These are phyloP conservation scores for Fusarium lyarnte DNA, from an alignment of 2,329 filamentous ascomycete species.

Conservation along the genomic window DNA sequence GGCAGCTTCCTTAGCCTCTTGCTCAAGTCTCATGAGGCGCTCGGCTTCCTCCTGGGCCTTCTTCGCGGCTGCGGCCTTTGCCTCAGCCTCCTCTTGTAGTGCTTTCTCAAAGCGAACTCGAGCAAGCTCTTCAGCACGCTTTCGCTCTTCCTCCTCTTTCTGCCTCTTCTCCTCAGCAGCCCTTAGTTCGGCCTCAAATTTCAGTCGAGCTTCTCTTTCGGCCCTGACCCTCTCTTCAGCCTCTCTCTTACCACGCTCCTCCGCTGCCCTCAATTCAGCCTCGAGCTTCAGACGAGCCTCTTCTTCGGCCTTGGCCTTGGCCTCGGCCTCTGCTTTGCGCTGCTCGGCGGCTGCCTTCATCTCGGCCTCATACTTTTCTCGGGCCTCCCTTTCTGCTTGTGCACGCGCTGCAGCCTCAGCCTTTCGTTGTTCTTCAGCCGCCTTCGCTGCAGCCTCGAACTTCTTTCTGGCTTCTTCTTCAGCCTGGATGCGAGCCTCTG, in stretches of 20 bases:
- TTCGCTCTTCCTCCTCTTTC: conserved; percentile 51
- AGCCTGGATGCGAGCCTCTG: conserved; percentile 56
- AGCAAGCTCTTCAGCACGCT: conserved; percentile 60
- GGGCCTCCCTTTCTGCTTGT: conserved; percentile 52
- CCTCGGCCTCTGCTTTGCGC: conserved; percentile 59
- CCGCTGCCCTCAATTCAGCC: conserved; percentile 55
- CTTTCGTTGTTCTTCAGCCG: conserved; percentile 47
- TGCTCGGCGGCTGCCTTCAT: conserved; percentile 56
- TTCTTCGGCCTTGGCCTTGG: conserved; percentile 56
- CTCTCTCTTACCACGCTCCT: conserved; percentile 57
- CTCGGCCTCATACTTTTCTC: conserved; percentile 58
- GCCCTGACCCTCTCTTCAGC: conserved; percentile 57
- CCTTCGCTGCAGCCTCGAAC: conserved; percentile 55
- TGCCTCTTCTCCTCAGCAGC: conserved; percentile 56
- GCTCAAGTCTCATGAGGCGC: conserved; percentile 50
- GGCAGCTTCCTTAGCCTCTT: conserved; percentile 53
- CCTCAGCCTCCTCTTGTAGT: conserved; percentile 53
- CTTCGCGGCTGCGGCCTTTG: conserved; percentile 54
- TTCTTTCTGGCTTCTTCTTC: conserved; percentile 58
- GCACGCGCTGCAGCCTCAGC: conserved; percentile 32
- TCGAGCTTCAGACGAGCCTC: conserved; percentile 59
- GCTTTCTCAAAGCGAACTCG: conserved; percentile 53
- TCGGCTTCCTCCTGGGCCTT: conserved; percentile 56
- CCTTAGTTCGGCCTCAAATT: conserved; percentile 53
- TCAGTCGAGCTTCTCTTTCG: conserved; percentile 51